phyloP scores from a whole-genome alignment of 2,329 filamentous ascomycete species.

The Cytospora piceicola region DNA sequence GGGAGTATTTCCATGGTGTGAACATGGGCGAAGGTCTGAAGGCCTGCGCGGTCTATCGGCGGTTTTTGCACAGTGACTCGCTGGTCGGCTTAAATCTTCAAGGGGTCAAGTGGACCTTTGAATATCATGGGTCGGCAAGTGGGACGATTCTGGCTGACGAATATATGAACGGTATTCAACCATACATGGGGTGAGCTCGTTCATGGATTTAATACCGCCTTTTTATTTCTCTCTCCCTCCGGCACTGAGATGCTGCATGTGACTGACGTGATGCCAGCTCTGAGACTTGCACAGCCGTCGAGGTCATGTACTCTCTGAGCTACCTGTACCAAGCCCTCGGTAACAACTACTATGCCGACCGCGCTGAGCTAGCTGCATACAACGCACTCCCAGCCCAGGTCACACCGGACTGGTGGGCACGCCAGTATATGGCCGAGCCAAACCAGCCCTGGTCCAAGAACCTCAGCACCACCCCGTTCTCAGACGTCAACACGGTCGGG shows the following conservation, averaged over 20 bases:
- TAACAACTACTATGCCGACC: constrained; percentile 19
- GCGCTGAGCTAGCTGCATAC: constrained; percentile 23
- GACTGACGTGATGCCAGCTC: constrained; percentile 9
- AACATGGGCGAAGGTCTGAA: constrained; percentile 23
- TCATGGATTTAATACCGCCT: neutral
- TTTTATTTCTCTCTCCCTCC: too few species aligned
- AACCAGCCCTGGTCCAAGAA: constrained; percentile 24
- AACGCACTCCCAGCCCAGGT: constrained; percentile 21
- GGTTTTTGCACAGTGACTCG: constrained; percentile 19
- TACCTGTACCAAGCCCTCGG: constrained; percentile 24
- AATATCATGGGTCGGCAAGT: constrained; percentile 21
- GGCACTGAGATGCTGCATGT: neutral
- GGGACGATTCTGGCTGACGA: constrained; percentile 26
- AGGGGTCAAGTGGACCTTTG: constrained; percentile 24
- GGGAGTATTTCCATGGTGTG: constrained; percentile 23
- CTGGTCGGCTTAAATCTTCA: constrained; percentile 18
- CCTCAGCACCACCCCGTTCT: constrained; percentile 24
- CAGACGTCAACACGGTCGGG: constrained; percentile 24
- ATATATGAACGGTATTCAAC: constrained; percentile 17
- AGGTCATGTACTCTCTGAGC: constrained; percentile 27
- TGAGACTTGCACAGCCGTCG: constrained; percentile 23
- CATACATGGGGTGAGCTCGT: constrained; percentile 23
- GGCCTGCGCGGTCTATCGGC: constrained; percentile 20
- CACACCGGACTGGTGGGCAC: constrained; percentile 22
- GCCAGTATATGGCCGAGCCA: constrained; percentile 23